Percentiles rank a stretch among this genome's conserved stretches.
These are phyloP conservation scores for Glomus cerebriforme DNA, from an alignment of 192 early-diverging fungal genomes.

Conservation along the genomic window DNA sequence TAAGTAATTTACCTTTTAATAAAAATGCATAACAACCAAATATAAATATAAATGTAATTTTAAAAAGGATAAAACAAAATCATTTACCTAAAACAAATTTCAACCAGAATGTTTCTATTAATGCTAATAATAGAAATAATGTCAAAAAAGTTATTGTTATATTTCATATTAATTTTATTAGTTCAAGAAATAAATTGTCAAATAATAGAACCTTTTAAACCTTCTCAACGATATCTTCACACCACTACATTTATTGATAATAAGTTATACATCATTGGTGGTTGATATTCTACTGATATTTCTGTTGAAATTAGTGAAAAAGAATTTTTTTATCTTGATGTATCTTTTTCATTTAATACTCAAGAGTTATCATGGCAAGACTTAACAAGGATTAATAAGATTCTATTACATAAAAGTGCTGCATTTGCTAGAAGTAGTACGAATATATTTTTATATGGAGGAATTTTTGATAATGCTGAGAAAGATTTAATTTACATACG, in stretches of 20 bases:
- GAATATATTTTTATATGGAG: conserved; percentile 11
- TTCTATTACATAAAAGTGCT: neutral
- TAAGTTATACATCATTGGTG: neutral
- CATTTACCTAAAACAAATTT: too few relatives aligned
- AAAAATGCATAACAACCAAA: too few relatives aligned
- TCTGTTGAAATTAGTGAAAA: neutral
- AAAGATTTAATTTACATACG: neutral
- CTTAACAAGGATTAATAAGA: neutral
- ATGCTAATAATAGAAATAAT: too few relatives aligned
- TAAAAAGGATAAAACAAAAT: too few relatives aligned
- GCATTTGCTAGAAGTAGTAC: neutral
- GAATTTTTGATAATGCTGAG: neutral
- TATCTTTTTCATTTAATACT: neutral
- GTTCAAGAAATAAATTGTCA: neutral
- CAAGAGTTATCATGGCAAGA: neutral
- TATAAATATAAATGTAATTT: too few relatives aligned
- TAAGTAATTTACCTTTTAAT: too few relatives aligned
- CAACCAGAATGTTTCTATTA: too few relatives aligned
- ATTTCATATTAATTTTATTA: too few relatives aligned
- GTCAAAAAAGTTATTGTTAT: too few relatives aligned
- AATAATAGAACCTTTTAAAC: neutral
- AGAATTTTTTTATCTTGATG: neutral
- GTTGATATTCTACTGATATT: neutral
- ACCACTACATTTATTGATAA: neutral
- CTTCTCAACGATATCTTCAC: neutral